These are phyloP conservation scores for Moringa oleifera DNA, from an alignment of 345 rosid genomes.

Conservation along the genomic window DNA sequence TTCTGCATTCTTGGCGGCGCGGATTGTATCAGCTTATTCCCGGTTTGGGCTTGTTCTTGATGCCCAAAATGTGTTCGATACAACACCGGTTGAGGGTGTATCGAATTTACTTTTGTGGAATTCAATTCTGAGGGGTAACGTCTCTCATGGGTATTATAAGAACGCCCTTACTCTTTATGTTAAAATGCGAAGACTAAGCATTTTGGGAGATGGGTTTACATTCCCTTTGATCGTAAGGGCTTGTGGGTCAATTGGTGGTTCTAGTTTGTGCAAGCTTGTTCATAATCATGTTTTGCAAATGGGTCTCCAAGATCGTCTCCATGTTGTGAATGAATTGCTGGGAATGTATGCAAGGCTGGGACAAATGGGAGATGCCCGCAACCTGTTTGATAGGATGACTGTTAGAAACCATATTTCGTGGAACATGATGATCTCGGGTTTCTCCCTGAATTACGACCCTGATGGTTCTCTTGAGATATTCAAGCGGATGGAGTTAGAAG, in stretches of 20 bases:
- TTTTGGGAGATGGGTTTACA: constrained; percentile 53
- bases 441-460: constrained; percentile 38
- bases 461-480: constrained; percentile 44
- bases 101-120: constrained; percentile 48
- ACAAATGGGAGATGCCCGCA: constrained; percentile 33
- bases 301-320: constrained; percentile 36
- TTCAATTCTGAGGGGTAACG: constrained; percentile 48
- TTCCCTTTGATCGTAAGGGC: constrained; percentile 52
- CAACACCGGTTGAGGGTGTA: constrained; percentile 20
- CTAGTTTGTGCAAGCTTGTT: constrained; percentile 26
- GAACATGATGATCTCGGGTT: constrained; percentile 63
- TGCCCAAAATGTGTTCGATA: constrained; percentile 48
- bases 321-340: constrained; percentile 61
- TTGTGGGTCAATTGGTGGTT: constrained; percentile 30
- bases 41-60: constrained; percentile 33
- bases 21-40: constrained; percentile 41
- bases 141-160: constrained; percentile 34
- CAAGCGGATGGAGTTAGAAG: constrained; percentile 52
- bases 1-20: constrained; percentile 55
- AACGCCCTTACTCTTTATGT: constrained; percentile 38
- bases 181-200: constrained; percentile 43
- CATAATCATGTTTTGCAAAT: constrained; percentile 47
- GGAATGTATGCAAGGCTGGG: constrained; percentile 46
- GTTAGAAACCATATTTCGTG: constrained; percentile 52
- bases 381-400: constrained; percentile 55